Conservation (phyloP, 2,329 filamentous ascomycete species). For the Arachnomyces sp. region DNA sequence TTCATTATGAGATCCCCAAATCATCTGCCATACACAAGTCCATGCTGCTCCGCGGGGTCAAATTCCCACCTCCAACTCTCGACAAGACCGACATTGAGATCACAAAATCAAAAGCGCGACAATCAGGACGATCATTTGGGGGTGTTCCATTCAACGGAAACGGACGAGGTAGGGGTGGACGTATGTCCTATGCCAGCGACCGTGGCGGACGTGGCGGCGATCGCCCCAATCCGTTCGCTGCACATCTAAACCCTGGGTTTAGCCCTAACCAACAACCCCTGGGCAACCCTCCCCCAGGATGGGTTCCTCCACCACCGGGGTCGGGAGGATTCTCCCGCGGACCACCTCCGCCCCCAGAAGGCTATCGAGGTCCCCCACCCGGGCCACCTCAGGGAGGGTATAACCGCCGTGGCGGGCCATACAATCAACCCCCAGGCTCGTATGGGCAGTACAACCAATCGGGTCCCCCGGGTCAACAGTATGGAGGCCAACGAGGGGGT, state of each 20-base stretch:
- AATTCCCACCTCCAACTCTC: constrained; percentile 62
- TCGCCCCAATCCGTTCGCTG: constrained; percentile 39
- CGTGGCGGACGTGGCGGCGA: constrained; percentile 15
- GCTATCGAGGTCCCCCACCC: constrained; percentile 12
- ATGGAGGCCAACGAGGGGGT: constrained; percentile 18
- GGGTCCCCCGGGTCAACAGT: constrained; percentile 19
- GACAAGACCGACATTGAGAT: constrained; percentile 67
- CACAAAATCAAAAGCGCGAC: constrained; percentile 57
- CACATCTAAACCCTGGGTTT: constrained; percentile 39
- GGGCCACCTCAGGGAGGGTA: constrained; percentile 9
- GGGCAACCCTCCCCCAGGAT: constrained; percentile 18
- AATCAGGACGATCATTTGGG: constrained; percentile 60
- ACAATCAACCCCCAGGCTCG: constrained; percentile 18
- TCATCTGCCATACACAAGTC: constrained; percentile 74
- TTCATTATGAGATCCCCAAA: constrained; percentile 75
- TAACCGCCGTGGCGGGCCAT: constrained; percentile 13
- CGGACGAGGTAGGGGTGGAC: constrained; percentile 36
- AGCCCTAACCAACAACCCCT: constrained; percentile 22
- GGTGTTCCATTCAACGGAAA: constrained; percentile 53
- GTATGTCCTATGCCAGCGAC: constrained; percentile 46
- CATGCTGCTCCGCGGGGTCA: constrained; percentile 80
- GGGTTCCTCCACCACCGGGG: constrained; percentile 23
- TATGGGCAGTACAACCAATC: constrained; percentile 14
- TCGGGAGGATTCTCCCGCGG: constrained; percentile 29
- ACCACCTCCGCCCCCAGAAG: constrained; percentile 32